Percentiles rank a stretch among this genome's conserved stretches.
Evolutionary conservation across 257 asterid genomes (phyloP).

Genomic region (Nicotiana attenuata): DNA sequence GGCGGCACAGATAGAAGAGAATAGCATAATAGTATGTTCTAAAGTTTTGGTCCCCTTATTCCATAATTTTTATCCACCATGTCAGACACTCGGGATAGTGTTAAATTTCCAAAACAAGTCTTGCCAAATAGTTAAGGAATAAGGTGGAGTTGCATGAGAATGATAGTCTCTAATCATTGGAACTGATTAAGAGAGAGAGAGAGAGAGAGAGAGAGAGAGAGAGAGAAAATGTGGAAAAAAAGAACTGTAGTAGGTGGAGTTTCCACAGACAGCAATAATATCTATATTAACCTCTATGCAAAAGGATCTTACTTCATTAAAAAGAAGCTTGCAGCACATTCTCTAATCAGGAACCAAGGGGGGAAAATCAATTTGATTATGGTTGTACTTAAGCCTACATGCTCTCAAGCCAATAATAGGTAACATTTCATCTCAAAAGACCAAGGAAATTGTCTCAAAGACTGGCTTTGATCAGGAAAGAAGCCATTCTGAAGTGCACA

Average conservation of each 20-base stretch:
- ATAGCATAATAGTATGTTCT: neutral
- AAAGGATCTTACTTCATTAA: neutral
- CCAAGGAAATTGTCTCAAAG: neutral
- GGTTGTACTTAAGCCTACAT: neutral
- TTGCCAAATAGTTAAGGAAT: neutral
- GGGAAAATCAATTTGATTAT: neutral
- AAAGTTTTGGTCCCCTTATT: neutral
- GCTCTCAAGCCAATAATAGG: neutral
- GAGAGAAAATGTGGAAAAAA: neutral
- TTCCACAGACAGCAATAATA: neutral
- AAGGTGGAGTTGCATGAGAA: neutral
- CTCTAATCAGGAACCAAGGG: neutral
- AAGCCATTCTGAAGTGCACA: neutral
- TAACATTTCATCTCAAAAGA: neutral
- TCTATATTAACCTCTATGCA: neutral
- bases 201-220: too few species aligned
- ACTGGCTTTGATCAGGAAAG: neutral
- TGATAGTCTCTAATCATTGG: conserved; percentile 2
- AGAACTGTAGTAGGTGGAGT: neutral
- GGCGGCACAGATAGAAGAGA: neutral
- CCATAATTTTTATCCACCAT: neutral
- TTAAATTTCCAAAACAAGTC: neutral
- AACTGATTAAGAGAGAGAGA: neutral
- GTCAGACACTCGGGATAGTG: neutral
- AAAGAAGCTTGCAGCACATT: neutral